Conservation (phyloP, 352 stramenopile species). For the Phytophthora palmivora region DNA sequence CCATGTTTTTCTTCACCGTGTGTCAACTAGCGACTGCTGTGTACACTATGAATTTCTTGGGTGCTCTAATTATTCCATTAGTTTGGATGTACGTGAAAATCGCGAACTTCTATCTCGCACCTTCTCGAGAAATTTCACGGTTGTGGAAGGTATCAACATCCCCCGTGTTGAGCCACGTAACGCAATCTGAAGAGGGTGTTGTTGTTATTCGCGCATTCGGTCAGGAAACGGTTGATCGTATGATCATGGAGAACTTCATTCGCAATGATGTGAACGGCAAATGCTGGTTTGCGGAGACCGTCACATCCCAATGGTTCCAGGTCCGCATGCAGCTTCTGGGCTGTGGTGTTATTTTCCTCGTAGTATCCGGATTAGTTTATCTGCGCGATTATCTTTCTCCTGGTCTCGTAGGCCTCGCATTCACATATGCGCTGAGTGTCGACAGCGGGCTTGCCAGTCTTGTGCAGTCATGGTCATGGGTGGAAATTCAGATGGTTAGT, state of each 20-base stretch:
- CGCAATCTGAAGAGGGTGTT: slow-evolving; percentile 38
- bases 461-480: slow-evolving; percentile 31
- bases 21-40: slow-evolving; percentile 79
- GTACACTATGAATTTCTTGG: slow-evolving; percentile 74
- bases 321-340: slow-evolving; percentile 57
- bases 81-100: slow-evolving; percentile 77
- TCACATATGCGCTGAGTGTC: slow-evolving; percentile 91
- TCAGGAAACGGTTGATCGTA: slow-evolving; percentile 11
- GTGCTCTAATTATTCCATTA: slow-evolving; percentile 80
- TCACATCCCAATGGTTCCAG: slow-evolving; percentile 60
- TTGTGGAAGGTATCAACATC: slow-evolving; percentile 45
- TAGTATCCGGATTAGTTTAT: slow-evolving; percentile 47
- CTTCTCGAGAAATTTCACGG: slow-evolving; percentile 52
- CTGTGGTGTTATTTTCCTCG: slow-evolving; percentile 38
- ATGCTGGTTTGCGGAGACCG: slow-evolving; percentile 31
- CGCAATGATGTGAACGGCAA: slow-evolving; percentile 39
- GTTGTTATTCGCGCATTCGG: slow-evolving; percentile 49
- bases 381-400: slow-evolving; percentile 46
- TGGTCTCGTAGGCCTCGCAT: slow-evolving; percentile 81
- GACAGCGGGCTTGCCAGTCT: slow-evolving; percentile 76
- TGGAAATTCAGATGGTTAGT: slow-evolving; percentile 58
- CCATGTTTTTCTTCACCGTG: slow-evolving; percentile 65
- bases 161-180: slow-evolving; percentile 48
- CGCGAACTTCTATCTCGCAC: slow-evolving; percentile 42
- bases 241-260: slow-evolving; percentile 36